Conservation (phyloP, 495 filamentous ascomycete genomes). For the Hypomontagnella monticulosa region DNA sequence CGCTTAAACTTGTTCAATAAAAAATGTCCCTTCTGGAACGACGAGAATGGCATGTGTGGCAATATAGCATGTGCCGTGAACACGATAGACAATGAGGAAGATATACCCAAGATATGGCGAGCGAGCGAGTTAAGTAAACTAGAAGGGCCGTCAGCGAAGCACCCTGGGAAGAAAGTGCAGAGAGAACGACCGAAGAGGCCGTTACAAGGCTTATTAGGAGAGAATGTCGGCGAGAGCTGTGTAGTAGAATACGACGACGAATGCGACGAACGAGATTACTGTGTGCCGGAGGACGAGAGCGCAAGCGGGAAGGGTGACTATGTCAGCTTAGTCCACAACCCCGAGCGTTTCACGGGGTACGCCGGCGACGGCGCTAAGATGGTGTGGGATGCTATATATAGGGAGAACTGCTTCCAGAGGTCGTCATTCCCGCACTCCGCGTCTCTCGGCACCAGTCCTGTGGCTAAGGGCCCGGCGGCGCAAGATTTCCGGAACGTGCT, state of each 20-base stretch:
- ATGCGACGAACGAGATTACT: slow-evolving; percentile 97
- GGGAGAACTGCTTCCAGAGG: slow-evolving; percentile 95
- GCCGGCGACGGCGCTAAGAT: slow-evolving; percentile 81
- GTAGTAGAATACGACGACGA: slow-evolving; percentile 98
- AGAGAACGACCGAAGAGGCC: slow-evolving; percentile 74
- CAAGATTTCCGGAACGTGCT: slow-evolving; percentile 86
- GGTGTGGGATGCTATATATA: slow-evolving; percentile 96
- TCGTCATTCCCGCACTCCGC: slow-evolving; percentile 63
- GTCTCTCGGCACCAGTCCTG: slow-evolving; percentile 49
- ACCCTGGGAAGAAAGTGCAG: slow-evolving; percentile 80
- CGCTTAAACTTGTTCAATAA: slow-evolving; percentile 96
- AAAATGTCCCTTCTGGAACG: slow-evolving; percentile 94
- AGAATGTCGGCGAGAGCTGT: slow-evolving; percentile 91
- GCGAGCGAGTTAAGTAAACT: slow-evolving; percentile 92
- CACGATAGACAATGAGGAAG: slow-evolving; percentile 92
- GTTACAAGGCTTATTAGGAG: slow-evolving; percentile 83
- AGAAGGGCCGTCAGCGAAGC: slow-evolving; percentile 87
- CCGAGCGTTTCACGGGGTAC: slow-evolving; percentile 95
- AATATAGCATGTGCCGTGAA: slow-evolving; percentile 98
- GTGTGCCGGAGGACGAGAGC: slow-evolving; percentile 93
- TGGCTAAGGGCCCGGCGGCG: slow-evolving; percentile 69
- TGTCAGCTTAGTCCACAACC: slow-evolving; percentile 91
- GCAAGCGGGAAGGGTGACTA: slow-evolving; percentile 91
- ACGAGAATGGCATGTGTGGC: slow-evolving; percentile 92
- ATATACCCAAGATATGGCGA: slow-evolving; percentile 91